A percentile compares a stretch with the other conserved stretches of the same genome.
These are phyloP conservation scores for Persicaria maculosa DNA, from an alignment of 148 eudicot genomes.

Conservation along the genomic window DNA sequence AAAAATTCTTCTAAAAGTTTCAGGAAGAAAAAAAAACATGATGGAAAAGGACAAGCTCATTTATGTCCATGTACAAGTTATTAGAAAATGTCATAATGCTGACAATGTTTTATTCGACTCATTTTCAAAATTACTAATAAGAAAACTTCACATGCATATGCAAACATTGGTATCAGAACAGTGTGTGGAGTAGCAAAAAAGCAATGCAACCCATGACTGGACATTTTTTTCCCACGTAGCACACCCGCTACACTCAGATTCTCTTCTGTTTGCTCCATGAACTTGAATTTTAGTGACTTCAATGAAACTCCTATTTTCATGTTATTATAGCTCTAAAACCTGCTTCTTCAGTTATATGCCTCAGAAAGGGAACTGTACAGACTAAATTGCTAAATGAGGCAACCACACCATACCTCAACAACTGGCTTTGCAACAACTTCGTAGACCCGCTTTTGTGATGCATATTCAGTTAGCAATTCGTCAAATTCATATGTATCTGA, in stretches of 20 bases:
- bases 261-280: not conserved
- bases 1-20: not conserved
- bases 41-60: not conserved
- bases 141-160: not conserved
- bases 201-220: not conserved
- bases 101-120: not conserved
- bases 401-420: constrained; percentile 67
- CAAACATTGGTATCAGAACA: not conserved
- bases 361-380: not conserved
- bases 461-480: constrained; percentile 85
- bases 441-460: constrained; percentile 96
- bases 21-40: not conserved
- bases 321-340: not conserved
- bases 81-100: not conserved
- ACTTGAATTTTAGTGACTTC: not conserved
- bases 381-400: not conserved
- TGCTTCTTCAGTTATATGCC: not conserved
- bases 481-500: constrained; percentile 96
- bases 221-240: not conserved
- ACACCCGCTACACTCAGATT: not conserved
- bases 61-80: not conserved
- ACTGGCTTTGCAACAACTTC: constrained; percentile 99
- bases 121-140: not conserved
- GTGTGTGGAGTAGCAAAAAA: not conserved
- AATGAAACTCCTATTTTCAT: not conserved